These are phyloP conservation scores for Rhododendron mucronatum DNA, from an alignment of 148 eudicot species.

Conservation along the genomic window DNA sequence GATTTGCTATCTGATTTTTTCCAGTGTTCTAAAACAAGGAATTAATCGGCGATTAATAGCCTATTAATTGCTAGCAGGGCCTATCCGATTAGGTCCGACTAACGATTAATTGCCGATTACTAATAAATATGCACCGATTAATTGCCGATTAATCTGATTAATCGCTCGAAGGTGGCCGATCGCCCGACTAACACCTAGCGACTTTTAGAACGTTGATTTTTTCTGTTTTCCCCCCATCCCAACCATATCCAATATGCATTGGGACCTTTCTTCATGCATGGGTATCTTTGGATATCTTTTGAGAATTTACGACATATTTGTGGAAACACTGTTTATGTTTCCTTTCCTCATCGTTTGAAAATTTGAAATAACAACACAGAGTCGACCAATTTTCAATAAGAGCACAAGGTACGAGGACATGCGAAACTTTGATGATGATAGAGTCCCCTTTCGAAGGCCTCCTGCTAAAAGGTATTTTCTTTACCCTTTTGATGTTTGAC, in stretches of 20 bases:
- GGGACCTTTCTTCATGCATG: background rate
- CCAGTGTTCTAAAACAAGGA: no score
- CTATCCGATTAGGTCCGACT: no score
- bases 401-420: constrained; percentile 98
- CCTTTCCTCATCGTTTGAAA: constrained; percentile 7
- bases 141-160: no score
- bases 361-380: constrained; percentile 40
- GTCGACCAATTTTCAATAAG: constrained; percentile 94
- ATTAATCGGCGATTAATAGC: no score
- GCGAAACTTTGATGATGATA: constrained; percentile 81
- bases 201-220: background rate
- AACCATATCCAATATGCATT: background rate
- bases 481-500: background rate
- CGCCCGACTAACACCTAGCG: no score
- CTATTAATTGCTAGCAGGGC: no score
- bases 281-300: background rate
- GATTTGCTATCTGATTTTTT: background rate
- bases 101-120: no score
- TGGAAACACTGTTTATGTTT: background rate
- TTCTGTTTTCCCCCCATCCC: background rate
- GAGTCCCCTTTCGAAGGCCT: constrained; percentile 57
- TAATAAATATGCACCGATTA: no score
- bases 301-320: background rate
- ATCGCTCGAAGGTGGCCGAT: no score
- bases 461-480: constrained; percentile 51